Conservation (phyloP, 495 filamentous ascomycete species). For the Geoglossum glabrum region DNA sequence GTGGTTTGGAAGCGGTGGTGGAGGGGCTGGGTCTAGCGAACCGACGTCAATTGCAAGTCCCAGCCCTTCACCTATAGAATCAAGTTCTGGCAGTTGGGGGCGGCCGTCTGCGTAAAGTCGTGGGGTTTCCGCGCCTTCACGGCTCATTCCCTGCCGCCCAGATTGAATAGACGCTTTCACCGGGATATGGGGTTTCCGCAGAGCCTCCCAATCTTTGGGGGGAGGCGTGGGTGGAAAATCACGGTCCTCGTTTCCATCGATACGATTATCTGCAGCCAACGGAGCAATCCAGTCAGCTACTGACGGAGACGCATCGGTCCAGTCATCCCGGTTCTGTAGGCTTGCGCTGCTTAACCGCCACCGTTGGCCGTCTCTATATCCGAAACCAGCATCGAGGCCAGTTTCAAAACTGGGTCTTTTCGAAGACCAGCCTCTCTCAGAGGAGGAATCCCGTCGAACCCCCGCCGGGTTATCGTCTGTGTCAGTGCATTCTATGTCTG, state of each 20-base stretch:
- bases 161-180: neutral
- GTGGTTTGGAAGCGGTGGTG: constrained; percentile 21
- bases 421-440: constrained; percentile 5
- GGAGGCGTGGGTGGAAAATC: constrained; percentile 18
- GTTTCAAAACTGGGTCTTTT: constrained; percentile 7
- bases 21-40: constrained; percentile 13
- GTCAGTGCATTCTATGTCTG: constrained; percentile 3
- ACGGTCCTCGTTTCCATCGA: constrained; percentile 12
- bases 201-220: constrained; percentile 12
- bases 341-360: constrained; percentile 20
- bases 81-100: constrained; percentile 17
- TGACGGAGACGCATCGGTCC: constrained; percentile 34
- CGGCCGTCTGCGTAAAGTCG: constrained; percentile 5
- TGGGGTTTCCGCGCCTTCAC: neutral
- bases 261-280: neutral
- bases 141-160: neutral
- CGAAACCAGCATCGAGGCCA: neutral
- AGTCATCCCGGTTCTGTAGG: constrained; percentile 28
- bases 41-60: constrained; percentile 24
- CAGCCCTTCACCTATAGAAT: constrained; percentile 18
- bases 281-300: constrained; percentile 28
- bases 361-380: constrained; percentile 2
- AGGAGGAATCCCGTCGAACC: neutral
- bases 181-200: neutral
- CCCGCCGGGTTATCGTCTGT: neutral